phyloP scores from a whole-genome alignment of 495 filamentous ascomycete species.

The Penicillium maclennaniae region DNA sequence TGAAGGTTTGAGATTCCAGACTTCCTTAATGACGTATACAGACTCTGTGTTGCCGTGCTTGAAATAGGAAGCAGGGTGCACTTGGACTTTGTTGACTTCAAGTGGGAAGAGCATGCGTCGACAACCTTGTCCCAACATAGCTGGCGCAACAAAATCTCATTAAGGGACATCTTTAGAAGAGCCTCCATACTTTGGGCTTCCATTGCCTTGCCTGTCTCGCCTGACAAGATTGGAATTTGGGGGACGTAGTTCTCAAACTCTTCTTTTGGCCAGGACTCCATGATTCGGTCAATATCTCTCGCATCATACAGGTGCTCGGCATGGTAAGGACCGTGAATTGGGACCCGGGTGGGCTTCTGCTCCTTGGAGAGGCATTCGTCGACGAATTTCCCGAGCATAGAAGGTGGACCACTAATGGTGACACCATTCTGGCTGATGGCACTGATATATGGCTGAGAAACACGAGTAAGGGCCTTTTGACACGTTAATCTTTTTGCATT shows the following conservation, averaged over 20 bases:
- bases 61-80: conserved; percentile 54
- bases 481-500: conserved; percentile 27
- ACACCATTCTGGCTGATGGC: conserved; percentile 65
- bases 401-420: conserved; percentile 76
- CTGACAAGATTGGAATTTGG: conserved; percentile 56
- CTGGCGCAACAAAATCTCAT: conserved; percentile 56
- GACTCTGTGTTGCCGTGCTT: conserved; percentile 34
- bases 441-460: conserved; percentile 68
- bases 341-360: conserved; percentile 57
- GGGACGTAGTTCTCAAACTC: conserved; percentile 44
- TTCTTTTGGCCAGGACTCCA: conserved; percentile 37
- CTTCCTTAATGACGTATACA: conserved; percentile 31
- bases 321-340: conserved; percentile 79
- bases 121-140: conserved; percentile 57
- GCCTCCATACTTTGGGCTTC: conserved; percentile 42
- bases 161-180: conserved; percentile 49
- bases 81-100: conserved; percentile 21
- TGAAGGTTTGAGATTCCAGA: conserved; percentile 26
- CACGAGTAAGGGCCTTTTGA: conserved; percentile 55
- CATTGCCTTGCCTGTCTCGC: conserved; percentile 47
- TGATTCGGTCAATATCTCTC: conserved; percentile 57
- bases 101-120: conserved; percentile 43
- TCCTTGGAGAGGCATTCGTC: conserved; percentile 48
- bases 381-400: conserved; percentile 56
- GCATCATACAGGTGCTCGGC: conserved; percentile 65